phyloP scores from a whole-genome alignment of 1,284 basidiomycete genomes.

The Neonothopanus nambi region DNA sequence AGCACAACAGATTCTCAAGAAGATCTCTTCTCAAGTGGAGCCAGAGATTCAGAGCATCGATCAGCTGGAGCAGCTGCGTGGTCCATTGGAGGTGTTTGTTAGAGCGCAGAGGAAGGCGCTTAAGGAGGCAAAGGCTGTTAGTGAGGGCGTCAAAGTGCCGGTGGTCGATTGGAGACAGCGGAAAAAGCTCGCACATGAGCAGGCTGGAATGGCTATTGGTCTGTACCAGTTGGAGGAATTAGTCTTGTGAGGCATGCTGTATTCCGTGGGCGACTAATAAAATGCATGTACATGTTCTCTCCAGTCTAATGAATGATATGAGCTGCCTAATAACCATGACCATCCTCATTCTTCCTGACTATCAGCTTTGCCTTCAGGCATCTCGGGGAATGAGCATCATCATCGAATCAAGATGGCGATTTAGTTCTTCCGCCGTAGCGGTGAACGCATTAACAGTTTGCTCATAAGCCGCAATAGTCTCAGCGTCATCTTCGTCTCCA shows the following conservation, averaged over 20 bases:
- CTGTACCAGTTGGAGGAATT: conserved; percentile 73
- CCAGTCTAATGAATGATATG: not conserved
- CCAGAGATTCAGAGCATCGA: conserved; percentile 45
- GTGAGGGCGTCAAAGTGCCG: conserved; percentile 17
- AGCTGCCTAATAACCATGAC: not conserved
- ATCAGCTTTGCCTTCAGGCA: not conserved
- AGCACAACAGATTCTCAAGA: conserved; percentile 50
- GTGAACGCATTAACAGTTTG: conserved; percentile 7
- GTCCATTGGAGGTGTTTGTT: conserved; percentile 60
- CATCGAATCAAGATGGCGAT: conserved; percentile 2
- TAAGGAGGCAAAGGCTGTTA: conserved; percentile 37
- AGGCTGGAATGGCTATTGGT: conserved; percentile 54
- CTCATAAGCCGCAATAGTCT: conserved; percentile 2
- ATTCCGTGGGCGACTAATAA: not conserved
- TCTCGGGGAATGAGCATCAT: not conserved
- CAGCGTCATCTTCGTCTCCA: not conserved
- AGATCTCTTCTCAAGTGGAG: conserved; percentile 49
- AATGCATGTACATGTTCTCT: not conserved
- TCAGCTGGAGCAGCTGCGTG: conserved; percentile 53
- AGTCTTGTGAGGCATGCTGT: conserved; percentile 38
- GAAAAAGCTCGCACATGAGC: conserved; percentile 52
- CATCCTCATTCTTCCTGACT: not conserved
- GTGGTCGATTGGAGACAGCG: conserved; percentile 56
- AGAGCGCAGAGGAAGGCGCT: conserved; percentile 49
- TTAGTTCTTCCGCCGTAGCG: conserved; percentile 2